These are phyloP conservation scores for Teratosphaeria viscida DNA, from an alignment of 2,329 filamentous ascomycete species.

Conservation along the genomic window DNA sequence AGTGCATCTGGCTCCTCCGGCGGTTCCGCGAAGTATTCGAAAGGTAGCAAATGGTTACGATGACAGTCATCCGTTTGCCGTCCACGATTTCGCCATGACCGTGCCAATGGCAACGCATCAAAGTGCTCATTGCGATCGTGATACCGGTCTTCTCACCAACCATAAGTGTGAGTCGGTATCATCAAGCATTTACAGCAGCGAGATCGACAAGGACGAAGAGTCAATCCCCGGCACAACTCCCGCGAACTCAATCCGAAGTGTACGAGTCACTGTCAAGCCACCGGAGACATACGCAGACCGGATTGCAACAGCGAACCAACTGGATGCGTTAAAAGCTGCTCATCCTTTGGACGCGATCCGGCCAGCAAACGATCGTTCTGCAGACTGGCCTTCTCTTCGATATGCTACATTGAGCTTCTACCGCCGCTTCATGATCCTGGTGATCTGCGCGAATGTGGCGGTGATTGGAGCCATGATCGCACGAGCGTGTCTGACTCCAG, in stretches of 20 bases:
- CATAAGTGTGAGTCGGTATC: background rate
- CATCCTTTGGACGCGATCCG: constrained; percentile 14
- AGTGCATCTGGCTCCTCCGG: background rate
- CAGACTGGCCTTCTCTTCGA: constrained; percentile 15
- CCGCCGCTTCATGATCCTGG: constrained; percentile 20
- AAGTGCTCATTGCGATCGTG: background rate
- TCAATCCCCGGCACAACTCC: background rate
- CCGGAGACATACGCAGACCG: constrained; percentile 3
- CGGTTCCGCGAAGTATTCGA: background rate
- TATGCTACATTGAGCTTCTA: constrained; percentile 24
- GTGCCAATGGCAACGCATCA: background rate
- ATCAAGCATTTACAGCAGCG: background rate
- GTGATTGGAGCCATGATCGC: constrained; percentile 5
- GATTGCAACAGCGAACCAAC: constrained; percentile 14
- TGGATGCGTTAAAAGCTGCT: constrained; percentile 9
- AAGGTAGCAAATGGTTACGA: background rate
- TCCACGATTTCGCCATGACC: background rate
- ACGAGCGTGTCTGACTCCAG: background rate
- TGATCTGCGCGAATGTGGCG: constrained; percentile 19
- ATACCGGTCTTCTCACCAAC: background rate
- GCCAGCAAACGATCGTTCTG: constrained; percentile 9
- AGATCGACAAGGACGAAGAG: background rate
- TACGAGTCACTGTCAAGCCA: background rate
- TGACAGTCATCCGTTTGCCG: background rate
- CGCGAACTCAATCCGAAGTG: background rate